Evolutionary conservation across 2,329 filamentous ascomycete species (phyloP).

Genomic region (Calonectria montana): DNA sequence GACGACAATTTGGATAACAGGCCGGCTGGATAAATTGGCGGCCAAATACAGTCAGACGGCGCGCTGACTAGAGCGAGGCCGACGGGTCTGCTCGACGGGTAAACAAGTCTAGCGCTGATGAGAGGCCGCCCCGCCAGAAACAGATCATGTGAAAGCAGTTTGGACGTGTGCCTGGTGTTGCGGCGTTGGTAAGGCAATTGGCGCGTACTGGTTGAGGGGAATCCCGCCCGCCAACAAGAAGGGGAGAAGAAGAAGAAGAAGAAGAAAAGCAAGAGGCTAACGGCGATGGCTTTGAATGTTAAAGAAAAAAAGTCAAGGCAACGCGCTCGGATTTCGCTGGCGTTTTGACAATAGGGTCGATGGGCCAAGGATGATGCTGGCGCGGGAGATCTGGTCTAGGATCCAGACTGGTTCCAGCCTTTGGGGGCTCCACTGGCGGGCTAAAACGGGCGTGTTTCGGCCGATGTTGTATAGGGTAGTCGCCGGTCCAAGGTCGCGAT

Average conservation of each 20-base stretch:
- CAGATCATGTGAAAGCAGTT: slow-evolving; percentile 10
- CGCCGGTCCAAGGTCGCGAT: not conserved
- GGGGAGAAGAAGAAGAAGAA: not conserved
- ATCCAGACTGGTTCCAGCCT: slow-evolving; percentile 4
- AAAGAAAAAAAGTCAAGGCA: not conserved
- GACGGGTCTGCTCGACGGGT: not conserved
- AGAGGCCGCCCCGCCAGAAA: slow-evolving; percentile 8
- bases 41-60: slow-evolving; percentile 14
- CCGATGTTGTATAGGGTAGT: not conserved
- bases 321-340: not conserved
- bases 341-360: not conserved
- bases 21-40: not conserved
- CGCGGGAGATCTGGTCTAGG: not conserved
- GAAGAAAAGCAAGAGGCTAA: not conserved
- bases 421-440: not conserved
- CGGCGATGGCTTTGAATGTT: not conserved
- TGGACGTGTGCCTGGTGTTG: not conserved
- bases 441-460: not conserved
- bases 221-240: not conserved
- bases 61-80: slow-evolving; percentile 13
- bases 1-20: not conserved
- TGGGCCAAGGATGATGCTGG: slow-evolving; percentile 2
- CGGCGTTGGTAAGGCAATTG: not conserved
- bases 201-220: not conserved
- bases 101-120: slow-evolving; percentile 18